Conservation (phyloP, 768 basidiomycete species). For the Collybia sordida region DNA sequence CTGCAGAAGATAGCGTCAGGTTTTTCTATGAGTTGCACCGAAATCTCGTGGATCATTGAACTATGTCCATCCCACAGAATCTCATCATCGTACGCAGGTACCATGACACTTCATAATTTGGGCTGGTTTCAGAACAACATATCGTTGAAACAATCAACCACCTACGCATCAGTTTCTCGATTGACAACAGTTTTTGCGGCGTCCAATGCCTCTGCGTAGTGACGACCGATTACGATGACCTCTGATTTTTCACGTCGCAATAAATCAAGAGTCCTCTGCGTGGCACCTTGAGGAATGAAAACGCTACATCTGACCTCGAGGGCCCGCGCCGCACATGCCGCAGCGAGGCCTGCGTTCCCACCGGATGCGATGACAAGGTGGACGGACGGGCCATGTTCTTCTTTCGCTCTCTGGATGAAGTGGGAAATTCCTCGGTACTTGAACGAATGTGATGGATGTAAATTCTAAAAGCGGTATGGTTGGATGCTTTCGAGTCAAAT, state of each 20-base stretch:
- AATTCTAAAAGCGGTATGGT: constrained; percentile 40
- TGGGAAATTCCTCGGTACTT: constrained; percentile 73
- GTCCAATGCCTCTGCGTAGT: constrained; percentile 57
- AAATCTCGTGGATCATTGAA: constrained; percentile 70
- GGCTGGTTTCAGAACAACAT: not conserved
- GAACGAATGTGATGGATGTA: constrained; percentile 76
- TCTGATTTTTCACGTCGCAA: constrained; percentile 55
- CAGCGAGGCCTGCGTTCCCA: constrained; percentile 80
- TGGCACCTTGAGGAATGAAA: constrained; percentile 58
- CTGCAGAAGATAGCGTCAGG: constrained; percentile 78
- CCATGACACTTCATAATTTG: constrained; percentile 47
- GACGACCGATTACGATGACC: constrained; percentile 54
- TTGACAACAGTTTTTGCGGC: constrained; percentile 48
- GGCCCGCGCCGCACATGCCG: constrained; percentile 57
- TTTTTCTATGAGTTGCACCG: constrained; percentile 47
- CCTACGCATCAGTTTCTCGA: constrained; percentile 53
- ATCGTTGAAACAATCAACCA: constrained; percentile 5
- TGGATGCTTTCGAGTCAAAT: not conserved
- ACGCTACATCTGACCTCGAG: constrained; percentile 64
- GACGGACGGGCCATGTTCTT: constrained; percentile 47
- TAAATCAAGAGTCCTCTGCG: constrained; percentile 46
- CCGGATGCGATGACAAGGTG: constrained; percentile 74
- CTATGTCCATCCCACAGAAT: constrained; percentile 74
- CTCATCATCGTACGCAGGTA: constrained; percentile 72
- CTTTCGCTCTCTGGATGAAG: constrained; percentile 52